phyloP scores from a whole-genome alignment of 164 flowering plant species.

The Dillenia suffruticosa region DNA sequence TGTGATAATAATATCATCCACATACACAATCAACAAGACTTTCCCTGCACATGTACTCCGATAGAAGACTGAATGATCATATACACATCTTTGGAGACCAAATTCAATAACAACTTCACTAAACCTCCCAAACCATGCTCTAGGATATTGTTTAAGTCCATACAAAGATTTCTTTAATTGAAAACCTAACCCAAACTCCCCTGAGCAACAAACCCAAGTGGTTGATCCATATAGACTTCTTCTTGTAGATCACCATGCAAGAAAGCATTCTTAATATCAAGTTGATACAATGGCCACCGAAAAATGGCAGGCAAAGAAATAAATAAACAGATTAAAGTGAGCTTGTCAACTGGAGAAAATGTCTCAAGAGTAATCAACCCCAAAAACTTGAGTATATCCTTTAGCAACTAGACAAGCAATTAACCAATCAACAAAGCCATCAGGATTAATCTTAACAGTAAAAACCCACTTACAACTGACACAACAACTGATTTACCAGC shows the following conservation, averaged over 20 bases:
- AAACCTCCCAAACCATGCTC: constrained; percentile 11
- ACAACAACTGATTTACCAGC: background rate
- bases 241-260: constrained; percentile 2
- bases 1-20: background rate
- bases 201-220: background rate
- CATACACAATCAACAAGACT: background rate
- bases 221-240: constrained; percentile 2
- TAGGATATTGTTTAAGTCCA: constrained; percentile 1
- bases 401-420: background rate
- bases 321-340: background rate
- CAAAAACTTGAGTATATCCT: background rate
- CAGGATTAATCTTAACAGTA: background rate
- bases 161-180: background rate
- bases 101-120: background rate
- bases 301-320: background rate
- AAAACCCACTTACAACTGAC: constrained; percentile 5
- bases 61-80: constrained; percentile 1
- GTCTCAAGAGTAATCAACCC: background rate
- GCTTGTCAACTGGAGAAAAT: constrained; percentile 5
- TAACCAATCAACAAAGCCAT: background rate
- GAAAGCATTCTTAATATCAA: constrained; percentile 5
- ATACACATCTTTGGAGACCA: background rate
- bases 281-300: background rate
- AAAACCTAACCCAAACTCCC: background rate
- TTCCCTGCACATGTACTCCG: background rate